A percentile compares a stretch with the other conserved stretches of the same genome.
Conservation (phyloP, 192 early-diverging fungal genomes). For the Coemansia sp. region DNA sequence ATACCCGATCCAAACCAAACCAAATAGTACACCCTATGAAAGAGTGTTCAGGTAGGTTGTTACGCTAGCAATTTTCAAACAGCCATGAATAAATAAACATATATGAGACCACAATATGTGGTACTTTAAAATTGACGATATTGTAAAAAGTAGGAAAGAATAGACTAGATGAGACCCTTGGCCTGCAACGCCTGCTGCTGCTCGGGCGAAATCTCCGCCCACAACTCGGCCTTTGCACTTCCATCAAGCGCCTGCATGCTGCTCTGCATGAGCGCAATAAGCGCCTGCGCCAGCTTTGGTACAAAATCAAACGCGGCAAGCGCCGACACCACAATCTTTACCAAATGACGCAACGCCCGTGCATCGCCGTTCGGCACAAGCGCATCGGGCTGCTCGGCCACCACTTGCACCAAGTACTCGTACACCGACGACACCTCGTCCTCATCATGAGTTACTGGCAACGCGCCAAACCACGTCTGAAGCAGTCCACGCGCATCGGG, state of each 20-base stretch:
- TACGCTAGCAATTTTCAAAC: too few relatives aligned
- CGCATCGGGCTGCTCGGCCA: slow-evolving; percentile 51
- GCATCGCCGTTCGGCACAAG: slow-evolving; percentile 22
- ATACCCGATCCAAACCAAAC: too few relatives aligned
- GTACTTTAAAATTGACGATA: too few relatives aligned
- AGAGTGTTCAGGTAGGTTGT: too few relatives aligned
- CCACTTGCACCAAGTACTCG: slow-evolving; percentile 71
- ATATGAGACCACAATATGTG: too few relatives aligned
- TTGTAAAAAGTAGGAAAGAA: too few relatives aligned
- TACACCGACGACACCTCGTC: slow-evolving; percentile 82
- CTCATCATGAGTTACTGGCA: slow-evolving; percentile 87
- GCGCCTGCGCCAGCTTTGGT: slow-evolving; percentile 31
- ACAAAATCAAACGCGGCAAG: slow-evolving; percentile 34
- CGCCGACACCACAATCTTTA: slow-evolving; percentile 34
- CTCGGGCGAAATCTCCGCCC: slow-evolving; percentile 41
- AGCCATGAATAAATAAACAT: too few relatives aligned
- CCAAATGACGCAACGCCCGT: slow-evolving; percentile 34
- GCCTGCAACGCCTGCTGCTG: slow-evolving; percentile 51
- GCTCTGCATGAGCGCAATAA: slow-evolving; percentile 25
- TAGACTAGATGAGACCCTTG: too few relatives aligned
- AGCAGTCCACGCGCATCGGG: slow-evolving; percentile 64
- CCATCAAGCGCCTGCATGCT: slow-evolving; percentile 38
- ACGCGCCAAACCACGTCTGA: slow-evolving; percentile 70
- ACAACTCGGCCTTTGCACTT: slow-evolving; percentile 28
- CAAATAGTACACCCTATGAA: too few relatives aligned